phyloP scores from a whole-genome alignment of 2,329 filamentous ascomycete species.

The Amauroascus verrucosus region DNA sequence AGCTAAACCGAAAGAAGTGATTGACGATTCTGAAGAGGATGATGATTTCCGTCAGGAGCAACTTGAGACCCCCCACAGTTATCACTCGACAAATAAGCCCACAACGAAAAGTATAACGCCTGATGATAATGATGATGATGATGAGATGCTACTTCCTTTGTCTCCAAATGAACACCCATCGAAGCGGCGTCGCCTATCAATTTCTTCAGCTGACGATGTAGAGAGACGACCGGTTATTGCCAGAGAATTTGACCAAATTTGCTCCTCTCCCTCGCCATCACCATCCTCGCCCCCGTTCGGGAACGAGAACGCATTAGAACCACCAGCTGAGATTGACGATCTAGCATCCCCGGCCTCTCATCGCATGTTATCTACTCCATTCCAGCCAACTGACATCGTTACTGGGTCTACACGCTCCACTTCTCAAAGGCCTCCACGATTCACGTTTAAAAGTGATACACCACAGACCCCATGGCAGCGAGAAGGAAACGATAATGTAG shows the following conservation, averaged over 20 bases:
- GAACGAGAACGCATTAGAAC: not conserved
- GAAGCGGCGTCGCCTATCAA: constrained; percentile 28
- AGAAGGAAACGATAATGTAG: not conserved
- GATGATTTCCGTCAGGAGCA: not conserved
- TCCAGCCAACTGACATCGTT: constrained; percentile 13
- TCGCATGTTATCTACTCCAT: constrained; percentile 4
- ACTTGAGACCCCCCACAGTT: not conserved
- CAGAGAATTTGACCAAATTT: constrained; percentile 17
- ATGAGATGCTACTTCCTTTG: constrained; percentile 26
- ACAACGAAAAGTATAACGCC: not conserved
- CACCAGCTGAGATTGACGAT: constrained; percentile 9
- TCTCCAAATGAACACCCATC: constrained; percentile 17
- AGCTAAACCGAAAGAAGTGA: constrained; percentile 9
- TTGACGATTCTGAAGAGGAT: constrained; percentile 13
- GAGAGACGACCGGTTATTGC: not conserved
- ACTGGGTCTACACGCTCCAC: not conserved
- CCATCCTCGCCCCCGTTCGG: not conserved
- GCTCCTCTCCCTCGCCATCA: constrained; percentile 14
- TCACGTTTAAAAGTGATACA: not conserved
- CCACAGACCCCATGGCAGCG: constrained; percentile 2
- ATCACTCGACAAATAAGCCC: not conserved
- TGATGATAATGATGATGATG: constrained; percentile 14
- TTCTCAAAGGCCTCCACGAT: constrained; percentile 4
- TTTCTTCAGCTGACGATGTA: constrained; percentile 7
- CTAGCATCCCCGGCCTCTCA: constrained; percentile 6